Base-by-base conservation (phyloP, 768 basidiomycete genomes). In the Hericium erinaceus region DNA sequence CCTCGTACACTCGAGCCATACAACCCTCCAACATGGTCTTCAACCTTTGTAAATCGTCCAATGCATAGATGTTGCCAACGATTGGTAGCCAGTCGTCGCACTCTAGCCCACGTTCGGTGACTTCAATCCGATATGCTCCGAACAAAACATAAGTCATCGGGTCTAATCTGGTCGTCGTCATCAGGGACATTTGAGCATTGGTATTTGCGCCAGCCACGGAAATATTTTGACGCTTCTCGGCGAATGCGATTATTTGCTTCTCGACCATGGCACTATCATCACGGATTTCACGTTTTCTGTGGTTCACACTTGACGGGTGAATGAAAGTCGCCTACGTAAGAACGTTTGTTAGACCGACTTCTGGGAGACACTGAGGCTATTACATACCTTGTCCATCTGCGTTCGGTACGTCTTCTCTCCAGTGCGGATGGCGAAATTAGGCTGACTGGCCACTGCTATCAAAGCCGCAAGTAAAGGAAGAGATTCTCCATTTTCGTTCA, bases 61-160 rank as follows among this genome's bases (percentile, higher is more conserved):
- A 71, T 1, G 82, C 80, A 64, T 86, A 78, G 52, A 85, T 63
- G 60, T 85, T 81, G 41, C 89, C 89, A 39, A 85, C 77, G 49
- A 95, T 78, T 20, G 93, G 91, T 11, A 98, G 73, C 94, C 95
- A 98, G 48, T 81, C 83, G 65, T 98, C 95, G 65, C 92, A 94
- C 65, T 87, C 85, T 52, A 98, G 69, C 6, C 92, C 91, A 16
- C 80, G 78, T 40, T 83, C 79, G 0, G 81, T 81, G 44, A 88
- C 82, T 59, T 81, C 72, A 33, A 94, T 78, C 52, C 84, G 80
- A 69, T 91, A 83, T 0, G 92, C 93, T 6, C 94, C 95, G 64
- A 98, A 95, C 11, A 98, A 77, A 69, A 95, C 78, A 68, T 94
- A 95, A 4, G 86, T 86, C 77, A 98, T 76, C 9, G 89, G 89